Evolutionary conservation across 2,329 filamentous ascomycete species (phyloP).

Genomic region (Phialemoniopsis sp.): DNA sequence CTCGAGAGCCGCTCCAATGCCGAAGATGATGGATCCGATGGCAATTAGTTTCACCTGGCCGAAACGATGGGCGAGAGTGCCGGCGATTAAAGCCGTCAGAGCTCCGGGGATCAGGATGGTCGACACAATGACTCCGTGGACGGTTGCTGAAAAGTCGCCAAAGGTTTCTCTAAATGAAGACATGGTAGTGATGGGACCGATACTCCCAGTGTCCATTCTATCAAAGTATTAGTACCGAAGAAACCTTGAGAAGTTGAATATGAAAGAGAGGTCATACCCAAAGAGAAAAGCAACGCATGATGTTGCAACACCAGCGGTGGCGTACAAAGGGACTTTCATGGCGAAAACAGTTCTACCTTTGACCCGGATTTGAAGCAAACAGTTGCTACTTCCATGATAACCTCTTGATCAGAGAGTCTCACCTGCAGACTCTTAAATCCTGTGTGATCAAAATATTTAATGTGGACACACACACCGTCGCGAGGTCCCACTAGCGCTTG

Average conservation of each 20-base stretch:
- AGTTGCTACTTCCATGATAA: no score
- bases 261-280: conserved; percentile 5
- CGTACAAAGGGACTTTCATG: conserved; percentile 11
- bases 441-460: no score
- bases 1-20: conserved; percentile 42
- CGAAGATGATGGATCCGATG: conserved; percentile 48
- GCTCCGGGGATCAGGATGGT: conserved; percentile 56
- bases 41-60: conserved; percentile 49
- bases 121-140: conserved; percentile 58
- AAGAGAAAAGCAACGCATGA: conserved; percentile 13
- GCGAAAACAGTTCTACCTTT: no score
- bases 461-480: no score
- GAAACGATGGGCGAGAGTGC: conserved; percentile 47
- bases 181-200: conserved; percentile 59
- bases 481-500: no score
- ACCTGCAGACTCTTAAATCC: no score
- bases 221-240: background rate
- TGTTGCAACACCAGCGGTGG: conserved; percentile 11
- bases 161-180: conserved; percentile 42
- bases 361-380: no score
- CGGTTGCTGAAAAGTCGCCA: conserved; percentile 45
- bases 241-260: background rate
- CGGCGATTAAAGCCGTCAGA: conserved; percentile 53
- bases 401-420: no score
- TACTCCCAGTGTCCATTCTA: conserved; percentile 40